Percentiles rank a stretch among this genome's conserved stretches.
phyloP scores from a whole-genome alignment of 495 filamentous ascomycete genomes.

The Gamarada debralockiae region DNA sequence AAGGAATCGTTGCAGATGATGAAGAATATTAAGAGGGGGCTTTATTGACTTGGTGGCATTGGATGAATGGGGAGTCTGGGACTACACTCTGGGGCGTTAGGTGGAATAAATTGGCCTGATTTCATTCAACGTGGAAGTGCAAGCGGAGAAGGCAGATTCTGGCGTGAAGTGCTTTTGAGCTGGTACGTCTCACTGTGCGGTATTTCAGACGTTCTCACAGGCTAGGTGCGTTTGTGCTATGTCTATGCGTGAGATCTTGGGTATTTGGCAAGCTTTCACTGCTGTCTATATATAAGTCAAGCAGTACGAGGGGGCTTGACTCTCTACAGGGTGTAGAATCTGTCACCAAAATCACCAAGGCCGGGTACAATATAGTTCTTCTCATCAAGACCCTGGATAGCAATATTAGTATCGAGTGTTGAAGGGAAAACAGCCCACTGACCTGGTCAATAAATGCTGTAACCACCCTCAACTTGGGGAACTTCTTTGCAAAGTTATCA shows the following conservation, averaged over 20 bases:
- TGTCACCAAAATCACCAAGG: conserved; percentile 93
- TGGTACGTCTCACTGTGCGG: no score
- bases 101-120: not conserved
- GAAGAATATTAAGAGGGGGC: conserved; percentile 10
- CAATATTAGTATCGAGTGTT: conserved; percentile 23
- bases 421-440: conserved; percentile 5
- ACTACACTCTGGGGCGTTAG: conserved; percentile 8
- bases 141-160: no score
- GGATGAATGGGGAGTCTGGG: conserved; percentile 7
- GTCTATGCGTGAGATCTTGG: no score
- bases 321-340: conserved; percentile 83
- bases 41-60: no score
- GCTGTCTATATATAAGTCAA: no score
- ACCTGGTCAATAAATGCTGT: conserved; percentile 92
- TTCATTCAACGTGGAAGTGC: no score
- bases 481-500: conserved; percentile 81
- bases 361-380: conserved; percentile 98
- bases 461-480: conserved; percentile 88
- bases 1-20: conserved; percentile 32
- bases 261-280: no score
- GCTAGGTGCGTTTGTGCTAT: no score
- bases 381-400: conserved; percentile 70
- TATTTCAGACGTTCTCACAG: no score
- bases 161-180: no score
- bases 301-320: no score